These are phyloP conservation scores for Rhodomyrtus tomentosa DNA, from an alignment of 345 rosid genomes.

Conservation along the genomic window DNA sequence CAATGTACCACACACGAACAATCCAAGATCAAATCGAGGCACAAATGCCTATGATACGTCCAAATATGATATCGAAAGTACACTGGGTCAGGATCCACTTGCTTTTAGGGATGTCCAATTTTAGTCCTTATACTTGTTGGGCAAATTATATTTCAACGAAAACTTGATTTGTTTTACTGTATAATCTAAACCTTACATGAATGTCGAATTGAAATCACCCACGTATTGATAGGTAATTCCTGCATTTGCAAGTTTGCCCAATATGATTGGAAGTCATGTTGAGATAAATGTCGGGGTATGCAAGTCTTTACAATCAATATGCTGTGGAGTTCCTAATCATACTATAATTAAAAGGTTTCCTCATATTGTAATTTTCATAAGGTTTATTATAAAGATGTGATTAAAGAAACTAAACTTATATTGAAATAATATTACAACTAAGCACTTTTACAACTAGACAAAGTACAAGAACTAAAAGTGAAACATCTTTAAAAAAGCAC, in stretches of 20 bases:
- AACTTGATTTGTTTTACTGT: rapidly evolving
- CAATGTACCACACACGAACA: neutral
- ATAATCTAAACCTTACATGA: rapidly evolving
- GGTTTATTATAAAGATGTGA: neutral
- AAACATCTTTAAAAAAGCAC: neutral
- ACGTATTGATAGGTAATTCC: rapidly evolving
- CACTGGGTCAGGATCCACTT: neutral
- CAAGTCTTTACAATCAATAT: neutral
- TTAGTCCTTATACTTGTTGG: neutral
- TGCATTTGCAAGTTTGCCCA: neutral
- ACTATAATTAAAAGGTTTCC: neutral
- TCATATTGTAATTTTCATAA: neutral
- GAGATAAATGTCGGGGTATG: neutral
- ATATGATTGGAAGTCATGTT: neutral
- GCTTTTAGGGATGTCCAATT: neutral
- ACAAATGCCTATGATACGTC: neutral
- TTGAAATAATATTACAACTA: no score
- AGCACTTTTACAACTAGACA: rapidly evolving
- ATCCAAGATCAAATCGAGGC: neutral
- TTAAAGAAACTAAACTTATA: neutral
- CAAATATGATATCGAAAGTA: rapidly evolving
- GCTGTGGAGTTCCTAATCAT: neutral
- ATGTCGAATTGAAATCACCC: neutral
- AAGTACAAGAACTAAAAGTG: neutral
- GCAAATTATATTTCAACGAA: neutral